A percentile compares a stretch with the other conserved stretches of the same genome.
Evolutionary conservation across 2,329 filamentous ascomycete genomes (phyloP).

Genomic region (Elsinoe ampelina): DNA sequence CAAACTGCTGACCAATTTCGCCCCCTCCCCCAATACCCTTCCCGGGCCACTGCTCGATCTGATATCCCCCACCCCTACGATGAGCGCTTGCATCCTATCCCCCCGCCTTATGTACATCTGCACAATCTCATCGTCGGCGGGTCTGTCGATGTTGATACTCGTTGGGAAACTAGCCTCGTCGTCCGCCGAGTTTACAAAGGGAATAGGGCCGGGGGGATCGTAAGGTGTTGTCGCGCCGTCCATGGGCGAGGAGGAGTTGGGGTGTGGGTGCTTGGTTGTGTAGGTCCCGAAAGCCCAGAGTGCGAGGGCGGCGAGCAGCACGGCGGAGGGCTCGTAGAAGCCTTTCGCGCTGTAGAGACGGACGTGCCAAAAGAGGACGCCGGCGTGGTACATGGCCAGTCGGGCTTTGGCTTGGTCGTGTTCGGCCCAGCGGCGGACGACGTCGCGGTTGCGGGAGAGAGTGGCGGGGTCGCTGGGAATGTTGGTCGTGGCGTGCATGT

Average conservation of each 20-base stretch:
- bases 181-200: conserved; percentile 13
- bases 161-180: conserved; percentile 15
- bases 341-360: conserved; percentile 40
- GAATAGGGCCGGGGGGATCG: conserved; percentile 39
- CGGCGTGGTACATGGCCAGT: conserved; percentile 47
- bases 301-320: conserved; percentile 56
- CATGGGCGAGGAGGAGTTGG: conserved; percentile 52
- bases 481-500: conserved; percentile 11
- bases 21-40: conserved; percentile 17
- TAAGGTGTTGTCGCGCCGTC: conserved; percentile 86
- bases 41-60: conserved; percentile 12
- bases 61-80: conserved; percentile 18
- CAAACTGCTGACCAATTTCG: conserved; percentile 18
- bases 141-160: conserved; percentile 19
- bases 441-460: conserved; percentile 19
- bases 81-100: conserved; percentile 18
- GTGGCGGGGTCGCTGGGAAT: conserved; percentile 7
- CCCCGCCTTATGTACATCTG: conserved; percentile 19
- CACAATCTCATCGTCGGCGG: conserved; percentile 20
- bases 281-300: conserved; percentile 51
- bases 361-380: conserved; percentile 44
- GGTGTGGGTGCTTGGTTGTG: conserved; percentile 9
- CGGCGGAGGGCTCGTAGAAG: conserved; percentile 55
- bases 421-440: conserved; percentile 40
- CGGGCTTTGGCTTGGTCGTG: conserved; percentile 49